Evolutionary conservation across 805 yeast genomes (phyloP), one percentile per base, ranked within the genome.

Genomic region (Candida suzukii): DNA sequence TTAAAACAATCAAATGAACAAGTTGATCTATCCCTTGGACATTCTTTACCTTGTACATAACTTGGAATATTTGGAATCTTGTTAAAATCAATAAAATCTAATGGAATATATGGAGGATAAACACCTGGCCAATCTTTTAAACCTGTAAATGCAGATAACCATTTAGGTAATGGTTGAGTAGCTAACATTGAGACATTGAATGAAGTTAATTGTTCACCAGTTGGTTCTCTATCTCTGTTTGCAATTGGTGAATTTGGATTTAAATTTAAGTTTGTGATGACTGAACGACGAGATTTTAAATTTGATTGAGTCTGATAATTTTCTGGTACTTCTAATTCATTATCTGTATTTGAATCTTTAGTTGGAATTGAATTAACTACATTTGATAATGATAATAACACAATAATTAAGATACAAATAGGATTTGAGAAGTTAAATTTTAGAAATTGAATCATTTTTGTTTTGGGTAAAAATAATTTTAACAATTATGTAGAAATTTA

Each of bases 1-100:
- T 80, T 76, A 58, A 71, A 74, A 58, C 97, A 90, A 58, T 88
- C 96, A 63, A 86, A 90, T 0, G 95, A 83, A 54, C 97, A 90
- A 25, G 71, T 67, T 16, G 62, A 64, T 41, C 78, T 67, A 14
- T 67, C 72, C 1, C 51, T 47, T 2, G 72, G 69, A 58, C 97
- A 88, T 13, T 61, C 59, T 11, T 11, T n/a, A 2, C 88, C 88
- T 42, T 74, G 78, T 9, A 57, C 49, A 51, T 83, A 78, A 1
- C 60, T 57, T 19, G 72, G 66, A 43, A 66, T 61, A 7, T 60
- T 52, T 3, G 87, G 86, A 20, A 86, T 66, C 22, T 56, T 53
- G 6, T 52, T 46, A 36, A 86, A 62, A 52, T 84, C 74, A 45
- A 87, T 76, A 50, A 80, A 83, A 49, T 79, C 84, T 46, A 86